These are phyloP conservation scores for Lipomyces kockii DNA, from an alignment of 805 yeast genomes.

Conservation along the genomic window DNA sequence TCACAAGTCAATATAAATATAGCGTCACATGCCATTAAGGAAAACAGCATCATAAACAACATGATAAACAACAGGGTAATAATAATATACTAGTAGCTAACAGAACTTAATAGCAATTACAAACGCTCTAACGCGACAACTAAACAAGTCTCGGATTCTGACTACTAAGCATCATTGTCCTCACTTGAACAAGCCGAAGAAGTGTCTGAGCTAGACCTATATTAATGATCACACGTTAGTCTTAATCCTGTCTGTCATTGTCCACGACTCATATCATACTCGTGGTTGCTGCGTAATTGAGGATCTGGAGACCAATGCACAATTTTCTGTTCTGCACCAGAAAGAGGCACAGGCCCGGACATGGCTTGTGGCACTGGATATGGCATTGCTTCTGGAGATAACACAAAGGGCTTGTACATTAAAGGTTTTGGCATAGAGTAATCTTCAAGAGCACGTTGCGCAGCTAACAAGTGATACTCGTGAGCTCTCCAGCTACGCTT, in stretches of 20 bases:
- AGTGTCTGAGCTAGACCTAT: neutral
- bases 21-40: neutral
- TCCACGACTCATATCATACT: neutral
- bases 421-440: slow-evolving; percentile 9
- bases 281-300: neutral
- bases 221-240: neutral
- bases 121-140: neutral
- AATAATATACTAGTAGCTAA: neutral
- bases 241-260: neutral
- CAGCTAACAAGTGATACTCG: slow-evolving; percentile 36
- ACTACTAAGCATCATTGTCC: neutral
- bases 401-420: slow-evolving; percentile 4
- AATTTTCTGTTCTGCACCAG: neutral
- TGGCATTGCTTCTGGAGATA: neutral
- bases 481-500: slow-evolving; percentile 39
- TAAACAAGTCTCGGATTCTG: neutral
- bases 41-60: neutral
- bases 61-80: neutral
- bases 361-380: slow-evolving; percentile 2
- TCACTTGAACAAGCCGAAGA: neutral
- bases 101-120: neutral
- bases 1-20: neutral
- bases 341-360: neutral
- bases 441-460: slow-evolving; percentile 31
- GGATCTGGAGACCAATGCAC: slow-evolving; percentile 4